phyloP scores from a whole-genome alignment of 352 stramenopile genomes.

The Pythium biforme region DNA sequence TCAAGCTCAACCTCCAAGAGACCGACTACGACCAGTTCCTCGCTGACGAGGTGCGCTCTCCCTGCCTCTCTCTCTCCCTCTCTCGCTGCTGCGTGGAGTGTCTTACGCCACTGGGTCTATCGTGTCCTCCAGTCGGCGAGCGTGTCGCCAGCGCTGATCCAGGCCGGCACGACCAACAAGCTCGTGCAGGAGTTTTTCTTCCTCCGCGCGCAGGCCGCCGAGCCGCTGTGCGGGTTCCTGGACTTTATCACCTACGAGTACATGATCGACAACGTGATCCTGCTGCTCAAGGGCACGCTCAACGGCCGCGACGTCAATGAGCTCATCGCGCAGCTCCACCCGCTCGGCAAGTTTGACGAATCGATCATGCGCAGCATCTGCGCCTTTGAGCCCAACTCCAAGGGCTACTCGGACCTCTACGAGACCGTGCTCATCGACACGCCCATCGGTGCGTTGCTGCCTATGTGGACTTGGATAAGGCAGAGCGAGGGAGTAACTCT shows the following conservation, averaged over 20 bases:
- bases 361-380: constrained; percentile 99
- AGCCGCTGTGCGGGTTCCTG: constrained; percentile 96
- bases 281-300: constrained; percentile 98
- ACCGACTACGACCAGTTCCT: constrained; percentile 98
- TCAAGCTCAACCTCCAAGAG: constrained; percentile 96
- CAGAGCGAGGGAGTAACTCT: background rate
- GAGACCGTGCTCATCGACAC: constrained; percentile 99
- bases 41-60: constrained; percentile 80
- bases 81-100: constrained; percentile 20
- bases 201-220: constrained; percentile 94
- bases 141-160: constrained; percentile 77
- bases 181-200: constrained; percentile 96
- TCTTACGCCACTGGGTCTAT: background rate
- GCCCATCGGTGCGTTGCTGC: constrained; percentile 80
- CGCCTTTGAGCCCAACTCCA: constrained; percentile 96
- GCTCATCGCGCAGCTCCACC: constrained; percentile 97
- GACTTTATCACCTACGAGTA: constrained; percentile 99
- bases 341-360: constrained; percentile 98
- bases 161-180: constrained; percentile 87
- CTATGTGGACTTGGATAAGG: too few species aligned
- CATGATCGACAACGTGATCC: constrained; percentile 99
- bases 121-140: constrained; percentile 42
- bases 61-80: background rate
- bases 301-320: constrained; percentile 97
- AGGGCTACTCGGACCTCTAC: constrained; percentile 99